Base-by-base conservation (phyloP, 257 asterid species). In the Lithospermum erythrorhizon region DNA sequence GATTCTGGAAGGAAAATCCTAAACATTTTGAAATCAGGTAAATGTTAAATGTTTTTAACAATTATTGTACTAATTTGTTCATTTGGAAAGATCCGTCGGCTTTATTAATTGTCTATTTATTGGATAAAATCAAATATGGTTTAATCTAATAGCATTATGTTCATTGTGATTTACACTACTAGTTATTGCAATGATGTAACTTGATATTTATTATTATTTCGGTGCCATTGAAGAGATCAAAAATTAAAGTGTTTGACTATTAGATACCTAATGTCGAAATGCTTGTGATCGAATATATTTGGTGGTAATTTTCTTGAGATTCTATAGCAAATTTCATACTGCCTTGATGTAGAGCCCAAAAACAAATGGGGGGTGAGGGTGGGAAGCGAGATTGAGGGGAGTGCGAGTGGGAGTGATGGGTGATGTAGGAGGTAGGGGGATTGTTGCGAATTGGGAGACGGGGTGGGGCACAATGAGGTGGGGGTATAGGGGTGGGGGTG, bases 191-290 rank as follows among this genome's bases (percentile, higher is more conserved):
- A n/a, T n/a, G 13, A 10, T 22, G 2, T 21, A 53, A 53, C 23
- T n/a, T n/a, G 2, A n/a, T 20, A 10, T 53, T 9, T 21, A 27
- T 27, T 56, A 56, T 20, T 27, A 22, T 9, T 22, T 56, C 37
- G 60, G 24, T 16, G 30, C 24, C n/a, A n/a, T n/a, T 17, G 37
- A 56, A 23, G 60, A 56, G 21, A 56, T 56, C 6, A 56, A 25
- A 56, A 56, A 13, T 56, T 56, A 37, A 56, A 56, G 60, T 16
- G 14, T 11, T 56, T 56, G 60, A 56, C 60, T 25, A 22, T 22
- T 22, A 7, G 21, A 17, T 22, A 23, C 6, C 37, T 56, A 21
- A 56, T 56, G 60, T 17, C 37, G n/a, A 25, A 56, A 15, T 56
- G 24, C 60, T 56, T 56, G 21, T 56, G 41, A 2, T 37, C 24